Evolutionary conservation across 306 rosid genomes (phyloP), one percentile per base, ranked within the genome.

Genomic region (Dryas octopetala): DNA sequence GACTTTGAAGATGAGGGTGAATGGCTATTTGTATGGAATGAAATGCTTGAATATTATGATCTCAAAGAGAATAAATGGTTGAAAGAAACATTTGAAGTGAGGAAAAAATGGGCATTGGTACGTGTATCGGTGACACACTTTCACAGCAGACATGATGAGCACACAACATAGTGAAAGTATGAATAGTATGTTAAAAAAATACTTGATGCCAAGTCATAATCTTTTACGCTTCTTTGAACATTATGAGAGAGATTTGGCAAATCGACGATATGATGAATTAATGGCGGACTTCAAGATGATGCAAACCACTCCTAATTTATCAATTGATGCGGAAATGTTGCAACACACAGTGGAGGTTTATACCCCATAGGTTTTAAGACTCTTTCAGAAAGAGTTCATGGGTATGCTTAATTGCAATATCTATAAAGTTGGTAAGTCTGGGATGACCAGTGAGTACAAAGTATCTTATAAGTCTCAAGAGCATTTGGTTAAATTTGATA

Each of bases 1-100:
- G 74, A 66, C 6, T 38, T 59, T 49, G 63, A 77, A 16, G 51
- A 77, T 46, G 60, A n/a, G 19, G 61, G 68, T 5, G 80, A 72
- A 57, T 76, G 60, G 16, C 1, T 68, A 8, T n/a, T 38, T 12
- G 26, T 74, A 53, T 76, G 60, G 60, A 69, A 38, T 15, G 26
- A 32, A 6, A 77, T 77, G 70, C 67, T 68, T 50, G 41, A 68
- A 9, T 49, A 58, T 11, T 68, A 60, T 49, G 38, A 11, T 4
- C 62, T 77, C 48, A 49, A 0, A 6, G 14, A 9, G 5, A 68
- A 77, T 40, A 32, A 77, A 13, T 77, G 75, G 69, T 48, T 77
- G 26, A 5, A 19, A n/a, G 19, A 10, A 4, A 54, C 68, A 63
- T 76, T 57, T 60, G 44, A 61, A 40, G 7, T 59, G 4, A 32